Evolutionary conservation across 148 eudicot genomes (phyloP).

Genomic region (Rhododendron mucronatum): DNA sequence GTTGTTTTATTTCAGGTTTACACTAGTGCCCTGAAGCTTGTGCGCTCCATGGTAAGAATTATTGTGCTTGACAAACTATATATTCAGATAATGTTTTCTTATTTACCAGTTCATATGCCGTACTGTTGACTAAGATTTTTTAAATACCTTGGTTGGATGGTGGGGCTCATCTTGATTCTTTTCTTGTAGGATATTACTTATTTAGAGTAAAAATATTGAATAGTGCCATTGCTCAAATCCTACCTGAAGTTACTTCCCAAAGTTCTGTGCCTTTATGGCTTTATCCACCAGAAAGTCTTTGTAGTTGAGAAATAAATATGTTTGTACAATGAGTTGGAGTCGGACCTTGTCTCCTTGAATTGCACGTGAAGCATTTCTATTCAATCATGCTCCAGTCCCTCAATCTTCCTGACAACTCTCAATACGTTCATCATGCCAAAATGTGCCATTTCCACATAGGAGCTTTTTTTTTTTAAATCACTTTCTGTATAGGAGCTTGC

Average conservation of each 20-base stretch:
- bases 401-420: background rate
- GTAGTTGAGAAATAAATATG: background rate
- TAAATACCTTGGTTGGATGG: background rate
- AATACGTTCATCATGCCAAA: background rate
- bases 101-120: background rate
- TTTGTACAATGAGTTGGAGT: background rate
- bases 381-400: background rate
- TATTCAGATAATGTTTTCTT: background rate
- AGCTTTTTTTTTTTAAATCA: background rate
- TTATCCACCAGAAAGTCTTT: background rate
- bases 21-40: conserved; percentile 92
- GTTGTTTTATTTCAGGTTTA: conserved; percentile 59
- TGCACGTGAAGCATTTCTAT: background rate
- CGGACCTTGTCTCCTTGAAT: background rate
- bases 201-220: background rate
- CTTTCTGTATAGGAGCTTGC: background rate
- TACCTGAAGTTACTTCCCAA: background rate
- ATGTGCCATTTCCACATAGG: background rate
- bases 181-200: too few relatives aligned
- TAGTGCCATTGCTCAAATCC: background rate
- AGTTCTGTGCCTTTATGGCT: background rate
- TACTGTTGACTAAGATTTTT: background rate
- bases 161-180: background rate
- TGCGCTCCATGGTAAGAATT: conserved; percentile 84
- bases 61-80: background rate